phyloP scores from a whole-genome alignment of 2,329 filamentous ascomycete genomes.

The Colletotrichum aenigma region DNA sequence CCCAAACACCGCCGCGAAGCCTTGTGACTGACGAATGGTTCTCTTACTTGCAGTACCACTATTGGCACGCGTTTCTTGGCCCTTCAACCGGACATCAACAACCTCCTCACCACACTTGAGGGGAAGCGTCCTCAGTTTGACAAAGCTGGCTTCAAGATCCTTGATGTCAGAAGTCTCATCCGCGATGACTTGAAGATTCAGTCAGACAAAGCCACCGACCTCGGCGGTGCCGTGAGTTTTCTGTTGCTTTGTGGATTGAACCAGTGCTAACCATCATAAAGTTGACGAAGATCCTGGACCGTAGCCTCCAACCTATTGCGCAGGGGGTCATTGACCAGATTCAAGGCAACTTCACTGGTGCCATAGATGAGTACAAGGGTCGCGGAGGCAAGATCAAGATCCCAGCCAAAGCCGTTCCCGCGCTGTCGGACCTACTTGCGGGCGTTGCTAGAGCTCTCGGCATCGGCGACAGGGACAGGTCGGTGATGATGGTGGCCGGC shows the following conservation, averaged over 20 bases:
- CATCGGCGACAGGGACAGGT: not conserved
- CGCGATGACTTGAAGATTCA: constrained; percentile 3
- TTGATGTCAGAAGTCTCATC: constrained; percentile 12
- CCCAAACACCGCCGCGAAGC: not conserved
- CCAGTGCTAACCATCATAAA: not conserved
- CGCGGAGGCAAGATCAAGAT: constrained; percentile 17
- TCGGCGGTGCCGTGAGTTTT: not conserved
- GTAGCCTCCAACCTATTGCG: not conserved
- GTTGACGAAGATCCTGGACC: not conserved
- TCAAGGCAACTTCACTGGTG: not conserved
- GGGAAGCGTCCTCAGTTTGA: constrained; percentile 8
- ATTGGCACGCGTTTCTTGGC: not conserved
- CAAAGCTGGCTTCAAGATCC: constrained; percentile 13
- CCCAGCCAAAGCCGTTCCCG: constrained; percentile 6
- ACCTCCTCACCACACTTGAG: not conserved
- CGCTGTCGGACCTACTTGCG: constrained; percentile 1
- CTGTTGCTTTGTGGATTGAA: rapidly evolving
- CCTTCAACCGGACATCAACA: constrained; percentile 6
- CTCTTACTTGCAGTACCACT: not conserved
- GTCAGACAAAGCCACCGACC: not conserved
- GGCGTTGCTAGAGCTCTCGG: constrained; percentile 4
- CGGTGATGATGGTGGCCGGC: not conserved
- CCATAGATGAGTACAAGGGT: constrained; percentile 1
- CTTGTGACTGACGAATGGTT: not conserved
- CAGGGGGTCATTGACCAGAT: not conserved